These are phyloP conservation scores for Hypoxylon sp. DNA, from an alignment of 2,329 filamentous ascomycete species.

Conservation along the genomic window DNA sequence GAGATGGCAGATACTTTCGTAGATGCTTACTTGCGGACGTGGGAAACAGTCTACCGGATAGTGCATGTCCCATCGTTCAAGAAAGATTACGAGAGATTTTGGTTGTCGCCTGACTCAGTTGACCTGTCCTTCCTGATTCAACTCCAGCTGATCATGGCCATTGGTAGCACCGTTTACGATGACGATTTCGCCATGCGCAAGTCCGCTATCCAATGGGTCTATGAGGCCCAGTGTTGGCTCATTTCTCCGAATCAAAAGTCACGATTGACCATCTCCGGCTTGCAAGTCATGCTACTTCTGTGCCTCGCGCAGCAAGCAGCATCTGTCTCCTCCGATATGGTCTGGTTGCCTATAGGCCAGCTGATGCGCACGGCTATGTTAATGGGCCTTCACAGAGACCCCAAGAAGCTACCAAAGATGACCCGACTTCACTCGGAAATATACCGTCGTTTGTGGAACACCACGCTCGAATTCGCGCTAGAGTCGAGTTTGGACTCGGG, in stretches of 20 bases:
- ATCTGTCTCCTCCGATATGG: slow-evolving; percentile 58
- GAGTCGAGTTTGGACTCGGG: slow-evolving; percentile 61
- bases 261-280: slow-evolving; percentile 55
- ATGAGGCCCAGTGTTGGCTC: slow-evolving; percentile 62
- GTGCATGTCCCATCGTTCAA: slow-evolving; percentile 65
- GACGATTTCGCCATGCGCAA: slow-evolving; percentile 53
- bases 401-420: slow-evolving; percentile 57
- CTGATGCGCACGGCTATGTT: slow-evolving; percentile 63
- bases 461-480: slow-evolving; percentile 62
- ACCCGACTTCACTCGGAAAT: slow-evolving; percentile 59
- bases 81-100: slow-evolving; percentile 60
- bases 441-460: slow-evolving; percentile 64
- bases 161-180: slow-evolving; percentile 58
- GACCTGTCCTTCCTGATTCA: slow-evolving; percentile 59
- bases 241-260: slow-evolving; percentile 56
- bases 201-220: slow-evolving; percentile 58
- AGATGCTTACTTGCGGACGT: slow-evolving; percentile 61
- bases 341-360: slow-evolving; percentile 60
- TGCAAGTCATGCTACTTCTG: slow-evolving; percentile 63
- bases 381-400: slow-evolving; percentile 67
- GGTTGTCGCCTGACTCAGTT: slow-evolving; percentile 52
- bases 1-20: slow-evolving; percentile 59
- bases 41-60: slow-evolving; percentile 65
- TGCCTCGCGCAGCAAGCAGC: slow-evolving; percentile 58
- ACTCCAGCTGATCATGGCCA: slow-evolving; percentile 61